These are phyloP conservation scores for Starmerella vitae DNA, from an alignment of 805 yeast genomes.

Conservation along the genomic window DNA sequence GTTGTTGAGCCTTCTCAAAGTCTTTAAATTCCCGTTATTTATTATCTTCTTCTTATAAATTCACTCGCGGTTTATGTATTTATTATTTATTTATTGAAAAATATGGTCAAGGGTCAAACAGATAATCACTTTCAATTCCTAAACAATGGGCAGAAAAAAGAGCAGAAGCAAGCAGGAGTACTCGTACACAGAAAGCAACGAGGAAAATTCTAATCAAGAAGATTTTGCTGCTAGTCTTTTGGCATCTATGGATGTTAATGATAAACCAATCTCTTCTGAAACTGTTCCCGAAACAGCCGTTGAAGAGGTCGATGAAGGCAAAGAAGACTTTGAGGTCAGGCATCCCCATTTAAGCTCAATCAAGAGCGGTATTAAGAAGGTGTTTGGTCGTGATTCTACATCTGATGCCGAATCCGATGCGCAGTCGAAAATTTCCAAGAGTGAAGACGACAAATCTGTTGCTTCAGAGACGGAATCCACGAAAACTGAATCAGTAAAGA, in stretches of 20 bases:
- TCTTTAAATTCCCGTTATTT: no score
- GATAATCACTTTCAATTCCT: background rate
- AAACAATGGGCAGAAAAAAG: background rate
- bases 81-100: no score
- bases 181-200: background rate
- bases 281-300: background rate
- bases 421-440: no score
- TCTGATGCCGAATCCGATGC: background rate
- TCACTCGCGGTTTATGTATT: background rate
- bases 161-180: background rate
- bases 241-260: slow-evolving; percentile 3
- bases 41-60: no score
- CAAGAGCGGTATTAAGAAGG: slow-evolving; percentile 4
- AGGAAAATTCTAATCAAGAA: background rate
- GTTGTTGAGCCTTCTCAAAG: no score
- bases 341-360: slow-evolving; percentile 13
- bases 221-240: slow-evolving; percentile 6
- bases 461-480: no score
- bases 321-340: slow-evolving; percentile 1
- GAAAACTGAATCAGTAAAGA: no score
- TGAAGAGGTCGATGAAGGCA: background rate
- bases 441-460: no score
- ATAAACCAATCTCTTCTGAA: background rate
- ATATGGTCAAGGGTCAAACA: background rate
- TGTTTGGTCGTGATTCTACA: slow-evolving; percentile 3